phyloP scores from a whole-genome alignment of 2,329 filamentous ascomycete genomes.

The Pseudogymnoascus destructans region DNA sequence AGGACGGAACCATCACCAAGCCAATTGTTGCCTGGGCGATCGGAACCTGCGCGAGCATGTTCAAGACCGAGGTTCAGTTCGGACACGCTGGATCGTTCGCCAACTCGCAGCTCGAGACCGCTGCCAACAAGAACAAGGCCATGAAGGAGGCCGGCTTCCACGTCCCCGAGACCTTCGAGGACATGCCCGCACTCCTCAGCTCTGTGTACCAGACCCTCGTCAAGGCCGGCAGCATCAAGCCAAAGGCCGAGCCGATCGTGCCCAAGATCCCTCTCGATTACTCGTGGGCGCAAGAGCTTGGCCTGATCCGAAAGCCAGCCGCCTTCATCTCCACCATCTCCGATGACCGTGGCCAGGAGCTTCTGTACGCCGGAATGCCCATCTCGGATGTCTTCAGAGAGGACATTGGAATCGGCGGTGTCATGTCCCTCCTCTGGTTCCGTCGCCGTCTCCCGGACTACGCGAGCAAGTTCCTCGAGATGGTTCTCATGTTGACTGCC shows the following conservation, averaged over 20 bases:
- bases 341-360: conserved; percentile 98
- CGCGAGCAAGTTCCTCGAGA: conserved; percentile 98
- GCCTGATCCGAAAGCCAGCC: conserved; percentile 97
- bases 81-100: conserved; percentile 96
- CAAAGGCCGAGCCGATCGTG: conserved; percentile 75
- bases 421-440: conserved; percentile 99
- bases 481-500: conserved; percentile 99
- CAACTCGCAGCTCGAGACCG: conserved; percentile 98
- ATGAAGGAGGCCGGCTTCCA: conserved; percentile 93
- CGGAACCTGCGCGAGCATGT: conserved; percentile 97
- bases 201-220: conserved; percentile 82
- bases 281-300: conserved; percentile 98
- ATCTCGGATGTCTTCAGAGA: conserved; percentile 99
- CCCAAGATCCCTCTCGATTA: conserved; percentile 99
- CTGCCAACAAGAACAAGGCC: conserved; percentile 87
- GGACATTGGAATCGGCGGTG: conserved; percentile 97
- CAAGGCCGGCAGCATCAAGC: conserved; percentile 70
- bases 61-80: conserved; percentile 99
- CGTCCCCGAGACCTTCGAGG: conserved; percentile 94
- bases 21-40: conserved; percentile 99
- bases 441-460: conserved; percentile 90
- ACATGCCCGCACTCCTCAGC: conserved; percentile 66
- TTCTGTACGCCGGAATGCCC: conserved; percentile 97
- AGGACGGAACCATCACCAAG: conserved; percentile 90
- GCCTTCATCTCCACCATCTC: conserved; percentile 99